Percentiles rank a stretch among this genome's conserved stretches.
Evolutionary conservation across 352 stramenopile species (phyloP).

Genomic region (Globisporangium echinulatum): DNA sequence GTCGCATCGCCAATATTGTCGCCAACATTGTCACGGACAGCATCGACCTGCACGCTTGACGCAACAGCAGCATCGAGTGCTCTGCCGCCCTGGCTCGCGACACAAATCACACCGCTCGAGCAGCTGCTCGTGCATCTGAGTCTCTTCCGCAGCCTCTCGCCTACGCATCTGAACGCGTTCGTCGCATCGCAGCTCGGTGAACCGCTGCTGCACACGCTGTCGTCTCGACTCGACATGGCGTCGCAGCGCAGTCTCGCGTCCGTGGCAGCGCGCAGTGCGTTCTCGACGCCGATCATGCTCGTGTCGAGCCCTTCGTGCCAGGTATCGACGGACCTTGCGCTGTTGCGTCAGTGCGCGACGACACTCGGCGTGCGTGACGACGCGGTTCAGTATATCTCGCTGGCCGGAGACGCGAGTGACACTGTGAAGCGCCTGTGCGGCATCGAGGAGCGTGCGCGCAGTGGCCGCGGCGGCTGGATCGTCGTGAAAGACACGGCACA

Average conservation of each 20-base stretch:
- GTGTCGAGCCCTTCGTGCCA: constrained; percentile 6
- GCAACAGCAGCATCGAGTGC: too few relatives aligned
- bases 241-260: constrained; percentile 3
- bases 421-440: constrained; percentile 9
- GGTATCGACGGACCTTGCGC: neutral
- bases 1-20: neutral
- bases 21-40: neutral
- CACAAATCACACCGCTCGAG: constrained; percentile 18
- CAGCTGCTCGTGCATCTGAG: constrained; percentile 26
- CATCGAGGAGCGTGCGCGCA: constrained; percentile 23
- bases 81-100: constrained; percentile 17
- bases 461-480: constrained; percentile 19
- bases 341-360: constrained; percentile 8
- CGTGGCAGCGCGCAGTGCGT: constrained; percentile 2
- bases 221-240: constrained; percentile 5
- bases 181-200: constrained; percentile 21
- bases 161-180: constrained; percentile 18
- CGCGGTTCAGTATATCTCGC: constrained; percentile 11
- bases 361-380: constrained; percentile 4
- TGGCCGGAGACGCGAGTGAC: constrained; percentile 7
- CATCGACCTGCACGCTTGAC: neutral
- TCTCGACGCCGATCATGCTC: constrained; percentile 12
- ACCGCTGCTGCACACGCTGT: constrained; percentile 2
- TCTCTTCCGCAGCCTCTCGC: constrained; percentile 20
- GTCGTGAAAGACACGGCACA: constrained; percentile 19